Evolutionary conservation across 345 rosid genomes (phyloP), one percentile per base, ranked within the genome.

Genomic region (Bruguiera gymnorhiza): DNA sequence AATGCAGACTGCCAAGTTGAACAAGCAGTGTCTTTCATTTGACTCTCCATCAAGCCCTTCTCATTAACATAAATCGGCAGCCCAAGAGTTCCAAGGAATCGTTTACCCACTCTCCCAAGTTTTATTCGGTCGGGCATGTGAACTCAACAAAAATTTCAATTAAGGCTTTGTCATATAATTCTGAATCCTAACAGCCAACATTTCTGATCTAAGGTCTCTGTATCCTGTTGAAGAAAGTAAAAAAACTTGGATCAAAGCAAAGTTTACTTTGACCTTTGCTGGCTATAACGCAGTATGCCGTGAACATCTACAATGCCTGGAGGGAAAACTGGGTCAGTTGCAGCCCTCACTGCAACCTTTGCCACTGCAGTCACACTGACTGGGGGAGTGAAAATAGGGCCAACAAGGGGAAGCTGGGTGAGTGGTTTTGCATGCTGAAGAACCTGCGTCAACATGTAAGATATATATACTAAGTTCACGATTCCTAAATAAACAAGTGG

Each of bases 241-340:
- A 6, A 6, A n/a, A 53, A 53, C 5, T 43, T 1, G 31, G 29
- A 65, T 27, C 1, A 60, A 30, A 34, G 68, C 60, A 51, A 34
- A 26, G 68, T 75, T 68, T 78, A 88, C 77, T 79, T 75, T 3
- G 78, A 72, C 78, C 71, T 78, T 75, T 76, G 86, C 63, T 76
- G 86, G 73, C 71, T 79, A 34, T 82, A 81, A 16, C 84, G 85
- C 37, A 56, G 69, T 19, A 84, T 86, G 66, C 84, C 86, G 0
- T 84, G 73, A 52, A 78, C 78, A 16, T 86, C 88, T 5, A 86
- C 10, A 2, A 86, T 72, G 51, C 88, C 90, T 0, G 90, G 86
- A 56, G 90, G 90, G 57, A 86, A 84, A 30, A 84, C 90, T 2
- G 85, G 86, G 74, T 84, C 90, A 0, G 79, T 86, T 39, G 90